Percentiles rank a stretch among this genome's conserved stretches.
Conservation (phyloP, 169 alveolate genomes). For the Pseudocohnilembus persalinus region DNA sequence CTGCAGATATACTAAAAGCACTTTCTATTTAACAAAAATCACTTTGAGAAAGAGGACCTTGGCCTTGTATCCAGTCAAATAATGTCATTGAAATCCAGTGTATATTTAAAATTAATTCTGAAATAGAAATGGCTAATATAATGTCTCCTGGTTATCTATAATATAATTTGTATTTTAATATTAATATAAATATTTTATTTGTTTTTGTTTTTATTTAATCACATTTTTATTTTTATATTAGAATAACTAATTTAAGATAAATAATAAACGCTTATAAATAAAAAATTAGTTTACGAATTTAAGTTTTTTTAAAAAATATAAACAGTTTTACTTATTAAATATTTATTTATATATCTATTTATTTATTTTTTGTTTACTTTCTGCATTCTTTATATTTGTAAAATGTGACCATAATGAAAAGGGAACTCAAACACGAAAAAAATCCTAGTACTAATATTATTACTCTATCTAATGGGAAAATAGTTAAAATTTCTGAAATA, state of each 20-base stretch:
- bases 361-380: not conserved
- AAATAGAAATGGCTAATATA: constrained; percentile 32
- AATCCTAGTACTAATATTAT: not conserved
- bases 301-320: no score
- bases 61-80: not conserved
- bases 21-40: constrained; percentile 30
- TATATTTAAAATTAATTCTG: constrained; percentile 31
- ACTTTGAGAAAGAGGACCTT: constrained; percentile 25
- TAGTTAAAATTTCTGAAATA: not conserved
- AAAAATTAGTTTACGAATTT: not conserved
- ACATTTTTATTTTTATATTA: no score
- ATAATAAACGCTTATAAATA: no score
- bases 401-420: not conserved
- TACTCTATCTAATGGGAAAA: not conserved
- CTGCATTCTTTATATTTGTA: not conserved
- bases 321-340: not conserved
- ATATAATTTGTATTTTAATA: no score
- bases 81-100: constrained; percentile 38
- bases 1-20: constrained; percentile 35
- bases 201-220: not conserved
- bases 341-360: no score
- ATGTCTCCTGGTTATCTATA: constrained; percentile 43
- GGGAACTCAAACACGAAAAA: not conserved
- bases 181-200: no score
- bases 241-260: not conserved